Conservation (phyloP, 169 alveolate species). For the Plasmodium vivax region DNA sequence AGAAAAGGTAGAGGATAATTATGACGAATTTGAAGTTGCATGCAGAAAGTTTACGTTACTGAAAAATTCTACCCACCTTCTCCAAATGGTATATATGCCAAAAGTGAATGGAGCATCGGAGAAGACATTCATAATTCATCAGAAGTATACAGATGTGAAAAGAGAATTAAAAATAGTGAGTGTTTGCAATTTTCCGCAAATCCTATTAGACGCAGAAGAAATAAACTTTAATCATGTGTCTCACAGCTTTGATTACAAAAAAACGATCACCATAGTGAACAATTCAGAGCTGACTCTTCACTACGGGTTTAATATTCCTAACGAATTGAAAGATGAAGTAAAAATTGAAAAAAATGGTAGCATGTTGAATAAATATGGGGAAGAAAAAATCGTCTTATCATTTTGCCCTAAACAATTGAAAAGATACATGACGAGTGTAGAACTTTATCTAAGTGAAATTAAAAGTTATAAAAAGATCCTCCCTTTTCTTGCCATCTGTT, state of each 20-base stretch:
- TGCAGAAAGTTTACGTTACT: constrained; percentile 6
- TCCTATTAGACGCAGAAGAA: constrained; percentile 19
- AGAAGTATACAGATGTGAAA: constrained; percentile 56
- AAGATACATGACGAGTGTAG: constrained; percentile 5
- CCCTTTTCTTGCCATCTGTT: constrained; percentile 48
- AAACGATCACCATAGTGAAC: constrained; percentile 18
- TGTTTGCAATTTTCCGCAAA: constrained; percentile 28
- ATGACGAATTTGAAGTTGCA: constrained; percentile 33
- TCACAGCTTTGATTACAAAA: constrained; percentile 48
- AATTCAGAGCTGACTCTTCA: constrained; percentile 41
- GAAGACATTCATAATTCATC: constrained; percentile 49
- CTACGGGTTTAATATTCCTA: constrained; percentile 21
- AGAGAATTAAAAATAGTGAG: constrained; percentile 13
- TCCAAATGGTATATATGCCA: constrained; percentile 33
- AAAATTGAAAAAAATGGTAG: background rate
- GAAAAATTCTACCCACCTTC: constrained; percentile 4
- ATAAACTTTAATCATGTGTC: constrained; percentile 55
- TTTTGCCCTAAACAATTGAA: constrained; percentile 50
- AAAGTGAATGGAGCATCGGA: constrained; percentile 16
- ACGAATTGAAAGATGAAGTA: constrained; percentile 62
- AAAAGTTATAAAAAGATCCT: constrained; percentile 26
- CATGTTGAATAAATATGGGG: constrained; percentile 8
- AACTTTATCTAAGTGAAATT: constrained; percentile 42
- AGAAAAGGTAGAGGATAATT: constrained; percentile 49
- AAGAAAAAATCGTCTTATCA: constrained; percentile 16